Evolutionary conservation across 306 rosid species (phyloP), one percentile per base, ranked within the genome.

Genomic region (Astragalus glycyphyllos): DNA sequence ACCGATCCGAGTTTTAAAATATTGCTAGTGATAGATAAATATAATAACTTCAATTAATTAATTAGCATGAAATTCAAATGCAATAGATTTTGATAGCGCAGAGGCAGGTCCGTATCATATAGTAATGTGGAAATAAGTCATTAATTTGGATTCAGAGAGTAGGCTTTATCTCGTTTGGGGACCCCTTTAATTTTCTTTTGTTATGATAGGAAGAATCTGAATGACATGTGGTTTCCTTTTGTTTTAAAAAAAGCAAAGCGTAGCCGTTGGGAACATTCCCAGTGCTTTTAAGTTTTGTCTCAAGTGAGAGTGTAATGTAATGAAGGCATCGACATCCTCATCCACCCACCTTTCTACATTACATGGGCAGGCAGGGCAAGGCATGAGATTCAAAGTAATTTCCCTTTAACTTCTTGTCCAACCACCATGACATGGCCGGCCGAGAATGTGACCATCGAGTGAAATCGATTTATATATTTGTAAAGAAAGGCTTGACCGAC

Each of bases 231-330:
- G 45, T 71, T 65, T 58, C 57, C 64, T 69, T 75, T 51, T 50
- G 23, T 5, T 26, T 26, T 26, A 26, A 26, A 26, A 55, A 80
- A 79, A 56, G 77, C 59, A 74, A 72, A 29, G 80, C 46, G n/a
- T 80, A 84, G 84, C 86, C 87, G 86, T 83, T 87, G 83, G 80
- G 82, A 87, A 83, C 86, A 85, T 85, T 85, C 86, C 77, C 80
- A 68, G 31, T 76, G 74, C 90, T 79, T 88, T 83, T 32, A 57
- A 54, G 54, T 68, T 87, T 81, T 88, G 85, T 85, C 80, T 81
- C 53, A 53, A 70, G 20, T 51, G 17, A 60, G n/a, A 11, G 62
- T 57, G 2, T 13, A 20, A 20, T 20, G 31, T 2, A 26, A 3
- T 26, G 31, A 2, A 4, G 31, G 31, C 31, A 26, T 26, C 31